Base-by-base conservation (phyloP, 176 grass and related monocot genomes). In the Eragrostis curvula region DNA sequence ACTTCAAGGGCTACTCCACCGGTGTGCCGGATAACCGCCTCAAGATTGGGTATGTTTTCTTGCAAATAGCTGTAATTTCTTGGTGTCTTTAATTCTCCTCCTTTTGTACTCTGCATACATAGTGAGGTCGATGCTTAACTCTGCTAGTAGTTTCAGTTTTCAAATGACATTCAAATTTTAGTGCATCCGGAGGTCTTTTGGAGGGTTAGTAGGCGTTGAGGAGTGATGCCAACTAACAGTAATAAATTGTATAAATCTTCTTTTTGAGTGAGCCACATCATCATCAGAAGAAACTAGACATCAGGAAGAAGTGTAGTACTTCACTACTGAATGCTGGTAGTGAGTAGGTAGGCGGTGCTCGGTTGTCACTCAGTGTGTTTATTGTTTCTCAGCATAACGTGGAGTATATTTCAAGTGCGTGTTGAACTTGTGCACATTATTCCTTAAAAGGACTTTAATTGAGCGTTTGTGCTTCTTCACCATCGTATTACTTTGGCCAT, bases 1-100 rank as follows among this genome's bases (percentile, higher is more conserved):
- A 99, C 87, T 99, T 99, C 87, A 99, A 90, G 91, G 91, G 93
- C 69, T 99, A 99, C 79, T 55, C 97, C 80, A 90, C 90, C 50
- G 97, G 97, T 21, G 57, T 90, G 64, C 97, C 97, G 1, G 90
- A 94, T 0, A 99, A 96, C 73, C 93, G 97, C 42, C 68, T 94
- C 77, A 99, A 96, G 87, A 83, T 95, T 80, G 97, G 91, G 97
- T 99, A 92, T 51, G 66, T 75, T 61, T 43, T 46, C 24, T 46
- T 43, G 47, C 74, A 44, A 61, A 80, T 66, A 23, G 28, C 59
- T 41, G 29, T 39, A 66, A 49, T 58, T 15, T 66, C 4, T 36
- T 70, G 5, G 0, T 16, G 7, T 41, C 18, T 29, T 12, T 52
- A 61, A 12, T 25, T 70, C 24, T 59, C 45, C 16, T n/a, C n/a